These are phyloP conservation scores for Polytolypa hystricis DNA, from an alignment of 2,329 filamentous ascomycete species.

Conservation along the genomic window DNA sequence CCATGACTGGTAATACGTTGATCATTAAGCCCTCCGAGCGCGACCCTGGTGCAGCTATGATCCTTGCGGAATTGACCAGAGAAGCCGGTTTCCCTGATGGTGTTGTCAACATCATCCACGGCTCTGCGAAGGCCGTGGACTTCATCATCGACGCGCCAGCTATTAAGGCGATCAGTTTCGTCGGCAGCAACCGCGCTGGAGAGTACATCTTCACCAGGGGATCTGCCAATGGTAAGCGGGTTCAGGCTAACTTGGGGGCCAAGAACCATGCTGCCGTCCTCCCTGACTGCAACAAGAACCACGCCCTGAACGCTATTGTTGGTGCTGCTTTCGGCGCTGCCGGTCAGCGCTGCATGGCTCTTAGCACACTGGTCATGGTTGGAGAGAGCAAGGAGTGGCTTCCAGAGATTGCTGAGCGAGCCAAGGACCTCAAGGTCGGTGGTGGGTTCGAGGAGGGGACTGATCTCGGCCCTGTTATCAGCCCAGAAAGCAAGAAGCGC, in stretches of 20 bases:
- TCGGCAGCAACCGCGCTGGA: conserved; percentile 56
- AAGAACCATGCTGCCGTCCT: conserved; percentile 60
- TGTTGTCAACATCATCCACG: conserved; percentile 57
- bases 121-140: conserved; percentile 53
- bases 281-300: conserved; percentile 59
- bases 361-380: conserved; percentile 54
- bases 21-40: conserved; percentile 57
- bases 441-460: conserved; percentile 51
- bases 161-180: conserved; percentile 60
- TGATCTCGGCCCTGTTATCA: conserved; percentile 54
- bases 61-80: conserved; percentile 51
- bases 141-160: conserved; percentile 58
- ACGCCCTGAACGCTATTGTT: conserved; percentile 53
- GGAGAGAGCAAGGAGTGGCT: conserved; percentile 57
- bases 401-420: conserved; percentile 49
- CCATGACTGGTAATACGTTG: conserved; percentile 53
- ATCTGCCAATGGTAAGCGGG: conserved; percentile 60
- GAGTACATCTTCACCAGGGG: conserved; percentile 58
- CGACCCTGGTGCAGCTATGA: conserved; percentile 55
- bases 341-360: conserved; percentile 59
- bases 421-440: conserved; percentile 48
- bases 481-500: conserved; percentile 50
- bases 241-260: conserved; percentile 57
- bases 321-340: conserved; percentile 59
- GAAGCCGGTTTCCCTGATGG: conserved; percentile 55